Base-by-base conservation (phyloP, 371 early-diverging fungal genomes). In the Apophysomyces variabilis region DNA sequence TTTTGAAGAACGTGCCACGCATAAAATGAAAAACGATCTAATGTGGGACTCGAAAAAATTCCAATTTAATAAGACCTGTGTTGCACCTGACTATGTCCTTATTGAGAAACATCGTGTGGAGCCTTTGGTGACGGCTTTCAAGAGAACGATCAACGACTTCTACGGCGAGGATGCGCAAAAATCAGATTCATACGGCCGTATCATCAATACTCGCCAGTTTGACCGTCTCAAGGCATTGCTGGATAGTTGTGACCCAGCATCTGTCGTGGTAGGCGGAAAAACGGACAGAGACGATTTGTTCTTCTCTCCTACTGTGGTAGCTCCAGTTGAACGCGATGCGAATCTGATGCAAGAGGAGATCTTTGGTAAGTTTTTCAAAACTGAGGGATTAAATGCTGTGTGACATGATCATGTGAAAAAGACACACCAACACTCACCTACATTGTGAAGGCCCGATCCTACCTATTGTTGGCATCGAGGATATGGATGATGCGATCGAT, bases 81-180 rank as follows among this genome's bases (percentile, higher is more conserved):
- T 96, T 56, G 92, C 92, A 9, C 93, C 93, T 38, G 97, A 97
- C 72, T 94, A 95, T 66, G 81, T 95, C 11, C 73, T 95, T 47
- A 82, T 87, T 18, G 84, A 85, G 38, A 78, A 84, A 41, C 76
- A 74, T 35, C 68, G 85, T 16, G 76, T 80, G 12, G 85, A 86
- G 38, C 66, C 66, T n/a, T 74, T 96, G 37, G 60, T 90, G 7
- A 74, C 69, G 13, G 74, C 76, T 0, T 70, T 86, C 61, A 75
- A 74, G 16, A 71, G 78, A 32, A 75, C 83, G 5, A 18, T 87
- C 38, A 64, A 71, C 1, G 81, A 86, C 6, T 82, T 82, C 16
- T 92, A 78, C 65, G 83, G 89, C 39, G 56, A 62, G 12, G 71
- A 82, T n/a, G 77, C 88, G 13, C 73, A 80, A 36, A 69, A 71